Evolutionary conservation across 116 monocot genomes (phyloP), one percentile per base, ranked within the genome.

Genomic region (Phalaenopsis hybrid): DNA sequence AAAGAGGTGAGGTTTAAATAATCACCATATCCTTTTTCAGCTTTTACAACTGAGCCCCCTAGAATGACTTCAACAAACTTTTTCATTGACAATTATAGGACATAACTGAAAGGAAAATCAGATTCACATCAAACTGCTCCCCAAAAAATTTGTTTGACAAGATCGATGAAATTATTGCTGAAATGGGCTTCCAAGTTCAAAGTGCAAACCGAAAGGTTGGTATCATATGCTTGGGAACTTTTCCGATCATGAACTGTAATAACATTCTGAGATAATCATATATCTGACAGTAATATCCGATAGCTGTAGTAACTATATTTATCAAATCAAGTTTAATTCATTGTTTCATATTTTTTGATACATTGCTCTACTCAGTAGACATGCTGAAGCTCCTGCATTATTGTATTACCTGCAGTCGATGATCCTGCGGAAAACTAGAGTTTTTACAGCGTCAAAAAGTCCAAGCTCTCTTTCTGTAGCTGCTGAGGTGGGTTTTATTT

Each of bases 181-280:
- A 78, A 63, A 93, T 95, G 90, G 95, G 99, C 51, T 95, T 90
- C 63, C 85, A 91, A 59, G 91, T 99, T 48, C 90, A 90, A 31
- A 93, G 82, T 75, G 82, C 82, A 41, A 78, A 90, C 79, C 85
- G 90, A 55, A 99, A 91, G 91, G 96, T 98, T 50, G 23, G 51
- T 80, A 70, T 63, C 7, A 45, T 31, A 37, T 75, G 46, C 12
- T 46, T 10, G 2, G 46, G 11, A 75, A 44, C 75, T 75, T 75
- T 9, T 20, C 37, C 5, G 72, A 41, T 33, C 16, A 37, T 41
- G 6, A 23, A 65, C 65, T 21, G 9, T 20, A 23, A 65, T 23
- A 61, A 17, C 13, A 55, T 55, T 2, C 8, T 23, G 73, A 4
- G 43, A 41, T 1, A 73, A 43, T 15, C 15, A 20, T 20, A 73